A percentile compares a stretch with the other conserved stretches of the same genome.
Conservation (phyloP, 2,329 filamentous ascomycete genomes). For the Juglanconis oblonga region DNA sequence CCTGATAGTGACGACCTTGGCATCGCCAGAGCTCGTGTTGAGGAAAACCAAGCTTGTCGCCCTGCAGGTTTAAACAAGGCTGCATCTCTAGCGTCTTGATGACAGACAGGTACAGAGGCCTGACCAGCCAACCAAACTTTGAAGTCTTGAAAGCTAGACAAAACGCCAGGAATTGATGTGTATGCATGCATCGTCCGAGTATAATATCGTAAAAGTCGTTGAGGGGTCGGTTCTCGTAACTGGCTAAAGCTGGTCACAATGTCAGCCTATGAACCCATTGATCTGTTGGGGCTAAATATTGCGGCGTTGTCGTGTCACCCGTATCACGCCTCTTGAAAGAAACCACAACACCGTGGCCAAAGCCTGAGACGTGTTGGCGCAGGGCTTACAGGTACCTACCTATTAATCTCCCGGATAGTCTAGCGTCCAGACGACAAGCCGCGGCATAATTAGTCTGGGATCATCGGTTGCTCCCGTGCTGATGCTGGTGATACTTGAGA, state of each 20-base stretch:
- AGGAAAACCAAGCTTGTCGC: slow-evolving; percentile 3
- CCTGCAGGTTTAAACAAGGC: slow-evolving; percentile 14
- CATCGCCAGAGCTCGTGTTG: slow-evolving; percentile 16
- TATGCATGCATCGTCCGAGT: neutral
- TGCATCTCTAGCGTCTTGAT: neutral
- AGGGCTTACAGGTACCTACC: slow-evolving; percentile 9
- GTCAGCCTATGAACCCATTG: neutral
- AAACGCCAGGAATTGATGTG: neutral
- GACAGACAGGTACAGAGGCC: slow-evolving; percentile 2
- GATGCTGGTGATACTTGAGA: neutral
- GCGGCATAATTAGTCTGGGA: neutral
- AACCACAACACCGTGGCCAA: neutral
- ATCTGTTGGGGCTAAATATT: neutral
- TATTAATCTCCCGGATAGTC: neutral
- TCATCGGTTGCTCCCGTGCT: slow-evolving; percentile 9
- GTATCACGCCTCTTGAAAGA: neutral
- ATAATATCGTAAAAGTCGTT: neutral
- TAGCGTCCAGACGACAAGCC: slow-evolving; percentile 1
- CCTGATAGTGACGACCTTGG: slow-evolving; percentile 3
- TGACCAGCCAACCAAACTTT: neutral
- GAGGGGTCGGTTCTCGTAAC: neutral
- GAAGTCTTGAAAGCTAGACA: neutral
- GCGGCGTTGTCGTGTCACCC: slow-evolving; percentile 2
- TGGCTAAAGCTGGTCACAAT: neutral
- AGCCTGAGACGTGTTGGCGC: neutral